Base-by-base conservation (phyloP, 192 early-diverging fungal species). In the Geranomyces michiganensis region DNA sequence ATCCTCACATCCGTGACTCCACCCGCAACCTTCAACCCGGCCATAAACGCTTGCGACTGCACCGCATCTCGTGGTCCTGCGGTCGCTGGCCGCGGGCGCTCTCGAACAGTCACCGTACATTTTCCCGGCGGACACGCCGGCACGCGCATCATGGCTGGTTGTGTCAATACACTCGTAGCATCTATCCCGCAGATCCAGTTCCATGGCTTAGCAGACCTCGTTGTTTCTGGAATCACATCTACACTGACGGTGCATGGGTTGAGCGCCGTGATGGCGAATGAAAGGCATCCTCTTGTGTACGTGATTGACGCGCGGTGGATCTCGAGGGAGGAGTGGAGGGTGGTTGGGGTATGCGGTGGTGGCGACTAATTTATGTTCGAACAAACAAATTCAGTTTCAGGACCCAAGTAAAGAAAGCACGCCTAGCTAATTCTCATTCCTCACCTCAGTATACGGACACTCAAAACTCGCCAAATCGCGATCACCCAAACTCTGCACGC, bases 341-440 rank as follows among this genome's bases (percentile, higher is more conserved):
- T 68, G 48, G 66, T 55, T 10, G 66, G 66, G 9, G 5, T 68
- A 24, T 53, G 66, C 22, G 66, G 66, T 7, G 46, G 58, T 19
- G 58, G 58, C 17, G 58, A 60, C 58, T 60, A 19, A 10, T 41
- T n/a, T n/a, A n/a, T n/a, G n/a, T n/a, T n/a, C n/a, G n/a, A n/a
- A n/a, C n/a, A n/a, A 41, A 41, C 36, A 41, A 41, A 41, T 7
- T 41, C 36, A 3, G 10, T 41, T 41, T 10, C 36, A 41, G 10
- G 36, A 3, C 10, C 36, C 10, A 7, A 7, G 36, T 41, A 10
- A 41, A 41, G 36, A 10, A 41, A 3, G 10, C 36, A 41, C 36
- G 10, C 36, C 36, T 41, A 41, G 36, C 36, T 41, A n/a, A n/a
- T n/a, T n/a, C n/a, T n/a, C n/a, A n/a, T n/a, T n/a, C n/a, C 36